phyloP scores from a whole-genome alignment of 371 early-diverging fungal species.

The Haplosporangium sp. region DNA sequence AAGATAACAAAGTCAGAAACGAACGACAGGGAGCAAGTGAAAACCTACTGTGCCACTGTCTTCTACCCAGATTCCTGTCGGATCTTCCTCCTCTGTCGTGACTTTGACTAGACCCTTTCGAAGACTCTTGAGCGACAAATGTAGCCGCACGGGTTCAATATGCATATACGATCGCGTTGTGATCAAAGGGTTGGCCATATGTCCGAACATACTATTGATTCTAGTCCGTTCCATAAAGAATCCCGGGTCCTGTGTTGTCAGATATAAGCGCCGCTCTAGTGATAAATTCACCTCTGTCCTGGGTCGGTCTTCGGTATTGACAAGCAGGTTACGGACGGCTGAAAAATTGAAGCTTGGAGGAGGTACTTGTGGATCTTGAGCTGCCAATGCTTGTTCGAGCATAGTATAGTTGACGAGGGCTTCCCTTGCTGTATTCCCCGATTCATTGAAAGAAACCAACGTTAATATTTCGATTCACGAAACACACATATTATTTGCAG shows the following conservation, averaged over 20 bases:
- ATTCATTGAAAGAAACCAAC: background rate
- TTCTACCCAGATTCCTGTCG: constrained; percentile 70
- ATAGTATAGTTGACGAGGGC: constrained; percentile 77
- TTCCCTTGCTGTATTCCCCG: constrained; percentile 68
- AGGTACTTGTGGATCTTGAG: constrained; percentile 48
- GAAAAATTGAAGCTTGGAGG: constrained; percentile 38
- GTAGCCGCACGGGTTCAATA: constrained; percentile 72
- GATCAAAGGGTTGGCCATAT: constrained; percentile 80
- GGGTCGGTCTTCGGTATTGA: constrained; percentile 78
- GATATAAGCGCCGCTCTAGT: constrained; percentile 31
- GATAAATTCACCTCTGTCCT: constrained; percentile 66
- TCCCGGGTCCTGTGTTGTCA: constrained; percentile 52
- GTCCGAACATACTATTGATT: constrained; percentile 80
- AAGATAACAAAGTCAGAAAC: background rate
- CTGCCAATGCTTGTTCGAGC: constrained; percentile 79
- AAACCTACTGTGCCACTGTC: constrained; percentile 80
- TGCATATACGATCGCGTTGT: constrained; percentile 85
- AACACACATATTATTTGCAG: background rate
- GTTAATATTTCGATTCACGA: background rate
- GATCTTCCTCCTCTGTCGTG: constrained; percentile 64
- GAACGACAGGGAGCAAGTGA: background rate
- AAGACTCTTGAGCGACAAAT: constrained; percentile 71
- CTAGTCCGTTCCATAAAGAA: constrained; percentile 65
- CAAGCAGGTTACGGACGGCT: constrained; percentile 74
- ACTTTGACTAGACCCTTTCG: constrained; percentile 74